Conservation (phyloP, 192 early-diverging fungal species). For the Coemansia sp. region DNA sequence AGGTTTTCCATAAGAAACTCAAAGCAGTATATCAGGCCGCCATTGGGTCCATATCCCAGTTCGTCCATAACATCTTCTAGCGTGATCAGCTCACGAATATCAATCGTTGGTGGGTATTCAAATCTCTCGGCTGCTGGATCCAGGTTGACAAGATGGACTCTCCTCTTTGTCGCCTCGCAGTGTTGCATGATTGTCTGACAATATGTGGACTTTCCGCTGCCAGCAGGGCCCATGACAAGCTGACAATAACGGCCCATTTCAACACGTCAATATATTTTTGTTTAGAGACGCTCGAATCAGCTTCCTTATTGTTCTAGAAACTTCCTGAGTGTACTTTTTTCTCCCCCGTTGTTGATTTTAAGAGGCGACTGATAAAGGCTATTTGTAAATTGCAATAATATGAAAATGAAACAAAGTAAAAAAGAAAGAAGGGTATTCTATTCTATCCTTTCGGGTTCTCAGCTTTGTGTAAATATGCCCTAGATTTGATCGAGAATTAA, state of each 20-base stretch:
- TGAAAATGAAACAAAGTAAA: no score
- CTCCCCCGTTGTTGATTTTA: background rate
- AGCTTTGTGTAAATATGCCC: no score
- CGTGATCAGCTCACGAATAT: constrained; percentile 95
- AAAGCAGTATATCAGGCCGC: constrained; percentile 94
- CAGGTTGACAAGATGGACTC: constrained; percentile 92
- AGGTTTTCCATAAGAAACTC: constrained; percentile 95
- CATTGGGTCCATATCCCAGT: constrained; percentile 96
- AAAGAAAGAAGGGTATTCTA: no score
- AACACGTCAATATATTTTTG: background rate
- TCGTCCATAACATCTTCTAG: constrained; percentile 98
- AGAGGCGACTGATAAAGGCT: no score
- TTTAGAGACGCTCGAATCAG: background rate
- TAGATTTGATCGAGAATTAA: no score
- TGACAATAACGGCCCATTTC: constrained; percentile 76
- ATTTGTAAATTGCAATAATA: no score
- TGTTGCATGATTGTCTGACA: constrained; percentile 95
- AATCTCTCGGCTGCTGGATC: constrained; percentile 98
- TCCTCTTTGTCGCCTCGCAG: constrained; percentile 77
- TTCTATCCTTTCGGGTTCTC: no score
- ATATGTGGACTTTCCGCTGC: constrained; percentile 95
- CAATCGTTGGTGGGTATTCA: constrained; percentile 85
- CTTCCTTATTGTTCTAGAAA: no score
- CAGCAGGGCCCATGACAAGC: constrained; percentile 96
- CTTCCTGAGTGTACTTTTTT: background rate